Evolutionary conservation across 2,329 filamentous ascomycete genomes (phyloP).

Genomic region (Fusarium subglutinans): DNA sequence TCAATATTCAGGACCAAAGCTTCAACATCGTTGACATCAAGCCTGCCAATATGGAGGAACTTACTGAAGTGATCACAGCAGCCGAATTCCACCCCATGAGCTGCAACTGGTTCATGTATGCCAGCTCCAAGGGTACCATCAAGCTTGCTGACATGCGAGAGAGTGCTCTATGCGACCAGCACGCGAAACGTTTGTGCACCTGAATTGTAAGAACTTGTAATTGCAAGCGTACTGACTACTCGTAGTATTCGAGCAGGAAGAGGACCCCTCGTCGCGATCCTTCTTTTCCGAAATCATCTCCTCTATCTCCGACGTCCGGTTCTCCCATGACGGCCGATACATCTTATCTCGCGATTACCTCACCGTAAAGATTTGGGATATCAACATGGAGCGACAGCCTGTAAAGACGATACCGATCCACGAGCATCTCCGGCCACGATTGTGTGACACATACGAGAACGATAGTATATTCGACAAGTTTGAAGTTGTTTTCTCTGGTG

Average conservation of each 20-base stretch:
- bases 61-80: slow-evolving; percentile 98
- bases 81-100: slow-evolving; percentile 96
- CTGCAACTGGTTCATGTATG: slow-evolving; percentile 99
- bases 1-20: slow-evolving; percentile 99
- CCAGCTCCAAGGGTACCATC: slow-evolving; percentile 98
- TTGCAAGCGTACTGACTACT: slow-evolving; percentile 33
- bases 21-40: slow-evolving; percentile 99
- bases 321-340: slow-evolving; percentile 95
- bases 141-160: slow-evolving; percentile 99
- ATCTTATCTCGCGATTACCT: slow-evolving; percentile 98
- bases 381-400: slow-evolving; percentile 97
- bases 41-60: slow-evolving; percentile 98
- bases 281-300: slow-evolving; percentile 99
- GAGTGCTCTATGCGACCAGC: slow-evolving; percentile 93
- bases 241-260: slow-evolving; percentile 97
- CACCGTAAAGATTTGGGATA: slow-evolving; percentile 99
- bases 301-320: slow-evolving; percentile 97
- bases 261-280: slow-evolving; percentile 94
- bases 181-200: slow-evolving; percentile 79
- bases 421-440: slow-evolving; percentile 89
- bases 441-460: slow-evolving; percentile 99
- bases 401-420: slow-evolving; percentile 99
- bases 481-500: slow-evolving; percentile 97
- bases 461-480: slow-evolving; percentile 99
- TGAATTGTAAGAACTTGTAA: background rate